Evolutionary conservation across 228 moss, liverwort and hornwort species (phyloP).

Genomic region (Sphagnum fallax): DNA sequence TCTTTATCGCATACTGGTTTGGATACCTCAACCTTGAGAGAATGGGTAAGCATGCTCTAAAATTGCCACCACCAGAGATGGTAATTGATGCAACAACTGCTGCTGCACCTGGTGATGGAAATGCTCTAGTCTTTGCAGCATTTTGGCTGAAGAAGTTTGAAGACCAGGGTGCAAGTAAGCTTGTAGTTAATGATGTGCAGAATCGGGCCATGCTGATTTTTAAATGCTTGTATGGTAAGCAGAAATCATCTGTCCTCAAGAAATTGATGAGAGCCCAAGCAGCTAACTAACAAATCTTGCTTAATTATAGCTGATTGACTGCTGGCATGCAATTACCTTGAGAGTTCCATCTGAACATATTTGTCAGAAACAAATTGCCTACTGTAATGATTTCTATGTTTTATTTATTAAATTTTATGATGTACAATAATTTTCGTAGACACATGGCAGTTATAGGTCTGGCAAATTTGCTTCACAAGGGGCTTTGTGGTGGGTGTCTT

Average conservation of each 20-base stretch:
- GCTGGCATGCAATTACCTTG: too few relatives aligned
- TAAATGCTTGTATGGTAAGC: conserved; percentile 59
- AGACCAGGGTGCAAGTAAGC: conserved; percentile 40
- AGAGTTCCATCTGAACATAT: too few relatives aligned
- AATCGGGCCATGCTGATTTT: conserved; percentile 21
- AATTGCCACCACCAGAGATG: conserved; percentile 33
- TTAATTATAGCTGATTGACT: too few relatives aligned
- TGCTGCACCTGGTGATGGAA: conserved; percentile 36
- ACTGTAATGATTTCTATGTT: too few relatives aligned
- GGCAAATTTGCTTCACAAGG: too few relatives aligned
- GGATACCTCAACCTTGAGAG: conserved; percentile 42
- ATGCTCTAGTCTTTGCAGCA: conserved; percentile 32
- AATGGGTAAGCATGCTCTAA: conserved; percentile 23
- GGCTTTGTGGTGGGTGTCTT: too few relatives aligned
- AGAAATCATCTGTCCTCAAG: conserved; percentile 28
- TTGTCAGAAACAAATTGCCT: too few relatives aligned
- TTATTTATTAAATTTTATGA: too few relatives aligned
- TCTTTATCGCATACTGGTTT: conserved; percentile 41
- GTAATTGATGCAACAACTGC: conserved; percentile 41
- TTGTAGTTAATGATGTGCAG: conserved; percentile 8
- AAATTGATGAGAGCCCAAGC: conserved; percentile 27
- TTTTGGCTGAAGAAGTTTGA: conserved; percentile 49
- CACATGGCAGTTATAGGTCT: too few relatives aligned
- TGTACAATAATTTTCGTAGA: too few relatives aligned
- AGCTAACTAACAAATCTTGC: background rate